Conservation (phyloP, 495 filamentous ascomycete genomes). For the Penicillium chermesinum region DNA sequence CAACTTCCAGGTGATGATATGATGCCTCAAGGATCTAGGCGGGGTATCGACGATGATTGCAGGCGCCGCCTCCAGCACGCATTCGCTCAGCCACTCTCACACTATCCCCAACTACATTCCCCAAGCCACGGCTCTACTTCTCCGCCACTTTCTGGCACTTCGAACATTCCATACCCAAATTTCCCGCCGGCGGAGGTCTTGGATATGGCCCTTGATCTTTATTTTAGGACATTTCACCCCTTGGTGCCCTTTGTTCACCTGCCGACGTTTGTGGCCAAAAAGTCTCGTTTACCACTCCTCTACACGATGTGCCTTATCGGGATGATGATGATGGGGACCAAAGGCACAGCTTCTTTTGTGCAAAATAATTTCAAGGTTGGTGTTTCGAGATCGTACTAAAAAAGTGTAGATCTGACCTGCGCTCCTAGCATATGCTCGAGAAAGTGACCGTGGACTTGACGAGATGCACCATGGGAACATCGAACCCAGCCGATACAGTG, state of each 20-base stretch:
- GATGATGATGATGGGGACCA: slow-evolving; percentile 46
- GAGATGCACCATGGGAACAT: slow-evolving; percentile 33
- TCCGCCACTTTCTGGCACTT: slow-evolving; percentile 19
- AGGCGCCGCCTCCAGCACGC: slow-evolving; percentile 37
- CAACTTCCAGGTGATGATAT: slow-evolving; percentile 17
- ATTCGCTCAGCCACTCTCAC: slow-evolving; percentile 25
- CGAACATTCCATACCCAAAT: slow-evolving; percentile 21
- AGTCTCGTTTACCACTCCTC: slow-evolving; percentile 35
- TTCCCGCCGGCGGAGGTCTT: slow-evolving; percentile 50
- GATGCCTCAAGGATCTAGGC: slow-evolving; percentile 35
- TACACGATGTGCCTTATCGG: slow-evolving; percentile 51
- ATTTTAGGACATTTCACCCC: slow-evolving; percentile 47
- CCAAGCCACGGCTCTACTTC: slow-evolving; percentile 22
- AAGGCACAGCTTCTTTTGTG: slow-evolving; percentile 45
- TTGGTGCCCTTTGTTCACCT: slow-evolving; percentile 49
- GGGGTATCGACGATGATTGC: slow-evolving; percentile 47
- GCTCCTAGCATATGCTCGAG: slow-evolving; percentile 33
- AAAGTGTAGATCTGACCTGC: too few species aligned
- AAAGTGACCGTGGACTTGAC: slow-evolving; percentile 38
- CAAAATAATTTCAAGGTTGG: slow-evolving; percentile 41
- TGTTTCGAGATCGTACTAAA: too few species aligned
- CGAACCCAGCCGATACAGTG: slow-evolving; percentile 34
- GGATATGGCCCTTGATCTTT: slow-evolving; percentile 53
- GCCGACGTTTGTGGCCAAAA: slow-evolving; percentile 47
- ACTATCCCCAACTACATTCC: slow-evolving; percentile 21